Percentiles rank a stretch among this genome's conserved stretches.
Conservation (phyloP, 805 yeast species). For the Hanseniaspora mollemarum region DNA sequence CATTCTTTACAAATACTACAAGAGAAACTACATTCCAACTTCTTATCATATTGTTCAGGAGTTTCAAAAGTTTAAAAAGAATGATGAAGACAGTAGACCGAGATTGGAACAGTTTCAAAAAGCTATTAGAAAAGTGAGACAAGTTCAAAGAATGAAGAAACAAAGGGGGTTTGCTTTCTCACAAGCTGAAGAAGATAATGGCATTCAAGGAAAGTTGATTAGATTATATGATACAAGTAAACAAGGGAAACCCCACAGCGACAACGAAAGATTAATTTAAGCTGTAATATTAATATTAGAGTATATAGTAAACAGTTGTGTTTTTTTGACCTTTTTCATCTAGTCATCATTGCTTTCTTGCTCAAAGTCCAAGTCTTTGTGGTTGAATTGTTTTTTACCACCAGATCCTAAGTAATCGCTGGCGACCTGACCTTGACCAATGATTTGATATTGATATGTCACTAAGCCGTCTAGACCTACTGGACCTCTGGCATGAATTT, state of each 20-base stretch:
- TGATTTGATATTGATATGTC: slow-evolving; percentile 84
- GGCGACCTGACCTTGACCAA: slow-evolving; percentile 88
- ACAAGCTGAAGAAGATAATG: slow-evolving; percentile 61
- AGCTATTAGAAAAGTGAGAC: slow-evolving; percentile 93
- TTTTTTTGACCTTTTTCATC: neutral
- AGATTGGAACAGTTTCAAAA: slow-evolving; percentile 92
- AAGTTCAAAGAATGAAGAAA: slow-evolving; percentile 93
- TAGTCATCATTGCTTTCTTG: slow-evolving; percentile 23
- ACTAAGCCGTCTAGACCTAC: slow-evolving; percentile 96
- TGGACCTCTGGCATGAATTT: slow-evolving; percentile 97
- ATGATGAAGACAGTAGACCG: slow-evolving; percentile 68
- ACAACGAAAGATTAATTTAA: neutral
- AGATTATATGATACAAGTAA: slow-evolving; percentile 93
- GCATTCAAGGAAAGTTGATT: slow-evolving; percentile 78
- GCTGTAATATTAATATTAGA: too few species aligned
- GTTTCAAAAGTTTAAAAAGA: slow-evolving; percentile 87
- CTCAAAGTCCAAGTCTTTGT: slow-evolving; percentile 43
- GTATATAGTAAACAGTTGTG: too few species aligned
- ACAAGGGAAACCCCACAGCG: slow-evolving; percentile 23
- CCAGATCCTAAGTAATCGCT: slow-evolving; percentile 91
- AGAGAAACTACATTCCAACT: slow-evolving; percentile 84
- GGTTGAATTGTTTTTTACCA: slow-evolving; percentile 67
- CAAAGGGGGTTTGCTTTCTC: slow-evolving; percentile 98
- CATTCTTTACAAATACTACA: slow-evolving; percentile 85
- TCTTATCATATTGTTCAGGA: slow-evolving; percentile 92